phyloP scores from a whole-genome alignment of 2,329 filamentous ascomycete genomes.

The Blastomyces emzantsi region DNA sequence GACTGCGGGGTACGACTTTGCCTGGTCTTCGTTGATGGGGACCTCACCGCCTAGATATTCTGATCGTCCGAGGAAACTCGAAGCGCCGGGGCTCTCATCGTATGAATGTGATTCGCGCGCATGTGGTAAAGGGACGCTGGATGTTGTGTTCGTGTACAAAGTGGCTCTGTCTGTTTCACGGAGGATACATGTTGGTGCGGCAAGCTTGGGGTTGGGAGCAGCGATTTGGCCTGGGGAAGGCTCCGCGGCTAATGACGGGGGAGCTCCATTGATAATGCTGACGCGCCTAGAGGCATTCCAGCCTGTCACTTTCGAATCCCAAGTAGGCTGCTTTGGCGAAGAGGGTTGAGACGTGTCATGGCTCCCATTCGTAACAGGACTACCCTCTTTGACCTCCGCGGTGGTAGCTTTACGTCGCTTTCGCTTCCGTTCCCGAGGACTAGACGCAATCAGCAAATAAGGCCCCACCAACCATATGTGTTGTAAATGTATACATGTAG shows the following conservation, averaged over 20 bases:
- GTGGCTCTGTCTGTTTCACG: background rate
- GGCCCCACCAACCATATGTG: background rate
- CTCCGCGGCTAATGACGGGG: background rate
- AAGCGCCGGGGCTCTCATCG: slow-evolving; percentile 16
- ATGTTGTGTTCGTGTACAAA: background rate
- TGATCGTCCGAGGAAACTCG: slow-evolving; percentile 25
- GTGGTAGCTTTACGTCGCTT: slow-evolving; percentile 16
- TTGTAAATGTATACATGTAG: background rate
- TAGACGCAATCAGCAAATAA: slow-evolving; percentile 9
- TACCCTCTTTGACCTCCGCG: slow-evolving; percentile 11
- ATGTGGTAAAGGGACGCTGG: background rate
- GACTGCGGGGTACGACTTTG: slow-evolving; percentile 20
- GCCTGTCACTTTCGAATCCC: background rate
- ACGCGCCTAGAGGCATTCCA: background rate
- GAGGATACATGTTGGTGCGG: background rate
- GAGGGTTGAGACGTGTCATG: background rate
- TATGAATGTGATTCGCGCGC: slow-evolving; percentile 15
- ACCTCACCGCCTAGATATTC: slow-evolving; percentile 24
- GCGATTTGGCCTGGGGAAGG: background rate
- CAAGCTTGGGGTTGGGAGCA: background rate
- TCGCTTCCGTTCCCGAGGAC: slow-evolving; percentile 18
- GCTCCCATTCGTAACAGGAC: background rate
- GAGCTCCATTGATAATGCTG: background rate
- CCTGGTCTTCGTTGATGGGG: slow-evolving; percentile 23
- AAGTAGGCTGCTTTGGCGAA: background rate